Evolutionary conservation across 225 moss, liverwort and hornwort genomes (phyloP), one percentile per base, ranked within the genome.

Genomic region (Neckera pumila): DNA sequence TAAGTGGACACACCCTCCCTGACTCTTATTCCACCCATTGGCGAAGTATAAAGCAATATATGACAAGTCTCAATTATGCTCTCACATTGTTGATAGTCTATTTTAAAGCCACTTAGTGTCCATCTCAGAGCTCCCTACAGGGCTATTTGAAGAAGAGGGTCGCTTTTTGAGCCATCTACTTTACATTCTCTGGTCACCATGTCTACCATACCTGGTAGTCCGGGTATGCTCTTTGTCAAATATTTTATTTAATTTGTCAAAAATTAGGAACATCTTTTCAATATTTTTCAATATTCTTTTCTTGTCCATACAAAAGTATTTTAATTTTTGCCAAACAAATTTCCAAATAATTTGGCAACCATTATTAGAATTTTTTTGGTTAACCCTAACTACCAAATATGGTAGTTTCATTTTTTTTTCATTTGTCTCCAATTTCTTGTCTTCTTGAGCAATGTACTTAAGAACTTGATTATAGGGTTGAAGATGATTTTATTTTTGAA

Each of bases 351-450:
- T 27, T 42, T 43, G 27, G 15, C 26, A 26, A 42, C 9, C 2
- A 71, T 71, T 42, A 43, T 9, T 5, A 38, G 38, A 38, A 23
- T 25, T 40, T 6, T 10, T 19, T 21, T 36, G 2, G 2, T 1
- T 67, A 11, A n/a, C 21, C 6, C 0, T n/a, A 2, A 67, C 67
- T 1, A 66, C 0, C 0, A 6, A 67, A 7, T 21, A 7, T 19
- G 2, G 7, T 67, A 25, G 23, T 38, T 1, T 38, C 7, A 23
- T 71, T 71, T 15, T 72, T 72, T 25, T 43, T 26, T 43, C 42
- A 72, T 27, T 72, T 72, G 72, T 16, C 20, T 2, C 1, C 1
- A 43, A 72, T 72, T 15, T 16, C 42, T 42, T 72, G 9, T 15
- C 5, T 5, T 5, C 5, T 27, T 27, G 7, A 72, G 9, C 27